Conservation (phyloP, 2,329 filamentous ascomycete species). For the Paecilomyces fulvus region DNA sequence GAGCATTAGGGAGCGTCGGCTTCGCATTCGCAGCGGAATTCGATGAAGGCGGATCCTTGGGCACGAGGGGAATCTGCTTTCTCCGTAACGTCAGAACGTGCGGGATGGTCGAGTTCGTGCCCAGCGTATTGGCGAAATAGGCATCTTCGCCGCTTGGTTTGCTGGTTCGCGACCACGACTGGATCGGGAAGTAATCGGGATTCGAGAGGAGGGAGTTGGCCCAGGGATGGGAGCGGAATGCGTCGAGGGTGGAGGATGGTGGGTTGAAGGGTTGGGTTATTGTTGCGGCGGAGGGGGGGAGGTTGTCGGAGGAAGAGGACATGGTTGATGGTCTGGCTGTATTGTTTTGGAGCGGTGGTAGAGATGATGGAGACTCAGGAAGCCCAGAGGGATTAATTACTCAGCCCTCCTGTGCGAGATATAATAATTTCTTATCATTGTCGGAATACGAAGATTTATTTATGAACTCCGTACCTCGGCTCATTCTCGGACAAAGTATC, state of each 20-base stretch:
- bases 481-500: too few relatives aligned
- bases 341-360: too few relatives aligned
- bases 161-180: slow-evolving; percentile 30
- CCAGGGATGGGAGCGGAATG: slow-evolving; percentile 18
- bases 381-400: too few relatives aligned
- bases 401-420: too few relatives aligned
- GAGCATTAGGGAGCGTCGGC: slow-evolving; percentile 12
- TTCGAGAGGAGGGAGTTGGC: slow-evolving; percentile 22
- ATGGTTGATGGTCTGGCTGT: neutral
- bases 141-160: slow-evolving; percentile 36
- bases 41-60: slow-evolving; percentile 12
- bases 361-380: too few relatives aligned
- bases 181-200: slow-evolving; percentile 28
- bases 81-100: slow-evolving; percentile 32
- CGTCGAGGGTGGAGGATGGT: slow-evolving; percentile 6
- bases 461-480: too few relatives aligned
- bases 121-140: slow-evolving; percentile 33
- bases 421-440: too few relatives aligned
- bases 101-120: slow-evolving; percentile 31
- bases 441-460: too few relatives aligned
- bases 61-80: slow-evolving; percentile 15
- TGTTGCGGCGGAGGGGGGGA: neutral
- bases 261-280: neutral
- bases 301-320: neutral
- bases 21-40: slow-evolving; percentile 17